Evolutionary conservation across 441 rosid species (phyloP), one percentile per base, ranked within the genome.

Genomic region (Erysimum cheiri): DNA sequence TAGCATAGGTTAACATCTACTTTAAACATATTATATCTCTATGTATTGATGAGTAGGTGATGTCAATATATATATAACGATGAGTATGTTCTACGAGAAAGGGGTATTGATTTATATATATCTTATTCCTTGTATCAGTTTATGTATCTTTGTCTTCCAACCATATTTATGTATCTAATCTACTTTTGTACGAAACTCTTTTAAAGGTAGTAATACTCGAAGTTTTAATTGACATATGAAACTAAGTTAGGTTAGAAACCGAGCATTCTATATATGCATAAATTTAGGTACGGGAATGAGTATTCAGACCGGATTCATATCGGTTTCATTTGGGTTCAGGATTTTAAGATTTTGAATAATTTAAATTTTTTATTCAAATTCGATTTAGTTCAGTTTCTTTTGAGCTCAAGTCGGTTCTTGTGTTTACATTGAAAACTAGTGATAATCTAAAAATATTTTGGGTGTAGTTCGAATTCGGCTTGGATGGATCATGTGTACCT

Each of bases 121-220:
- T 41, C 29, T n/a, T 47, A 26, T 58, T 22, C 1, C 0, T 37
- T 5, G 28, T 8, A 35, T 36, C 40, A 28, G 32, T 28, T 50
- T 61, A 32, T 50, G 28, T 19, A 70, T 70, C 43, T 49, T 50
- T 70, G 61, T 60, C 54, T 50, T 8, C 28, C 67, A 60, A 37
- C 60, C 36, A 47, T 36, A 22, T 33, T 56, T 49, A 17, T 49
- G 8, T 22, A 22, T 48, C n/a, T 13, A 7, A 31, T 47, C 3
- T 19, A n/a, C 29, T 39, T 22, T 12, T 6, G 22, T 24, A 13
- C 13, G 4, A 59, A 59, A 36, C 15, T 35, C 37, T 13, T 11
- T 46, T 10, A 9, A 46, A 46, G 8, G 17, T 40, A 40, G 14
- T 11, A 3, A 12, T 11, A 41, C 19, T 47, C 3, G 6, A 14